Evolutionary conservation across 2,329 filamentous ascomycete genomes (phyloP).

Genomic region (Verticillium alfalfae): DNA sequence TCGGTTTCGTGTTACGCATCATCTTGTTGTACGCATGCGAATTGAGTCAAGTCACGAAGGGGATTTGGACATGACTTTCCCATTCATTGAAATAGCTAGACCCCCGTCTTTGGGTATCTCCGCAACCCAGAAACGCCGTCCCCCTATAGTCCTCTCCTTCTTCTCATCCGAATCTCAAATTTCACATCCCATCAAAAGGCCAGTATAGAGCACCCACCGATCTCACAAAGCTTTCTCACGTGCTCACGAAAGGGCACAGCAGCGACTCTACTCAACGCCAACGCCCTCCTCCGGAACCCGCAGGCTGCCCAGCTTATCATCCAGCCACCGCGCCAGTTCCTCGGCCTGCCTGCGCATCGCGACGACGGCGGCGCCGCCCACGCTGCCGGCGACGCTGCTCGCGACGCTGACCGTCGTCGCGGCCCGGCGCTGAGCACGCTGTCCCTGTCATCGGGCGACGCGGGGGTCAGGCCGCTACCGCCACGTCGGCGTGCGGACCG

Average conservation of each 20-base stretch:
- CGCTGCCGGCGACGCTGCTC: conserved; percentile 30
- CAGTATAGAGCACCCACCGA: not conserved
- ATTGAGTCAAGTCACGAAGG: too few species aligned
- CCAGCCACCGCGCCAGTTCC: conserved; percentile 54
- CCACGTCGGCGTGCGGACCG: conserved; percentile 10
- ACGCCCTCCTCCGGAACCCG: conserved; percentile 48
- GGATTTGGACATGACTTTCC: too few species aligned
- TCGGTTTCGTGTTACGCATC: not conserved
- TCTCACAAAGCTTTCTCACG: not conserved
- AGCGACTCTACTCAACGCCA: conserved; percentile 20
- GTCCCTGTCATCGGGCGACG: conserved; percentile 36
- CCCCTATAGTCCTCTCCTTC: not conserved
- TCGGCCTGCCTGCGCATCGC: conserved; percentile 51
- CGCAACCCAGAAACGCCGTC: conserved; percentile 2
- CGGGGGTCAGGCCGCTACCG: conserved; percentile 11
- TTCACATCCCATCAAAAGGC: not conserved
- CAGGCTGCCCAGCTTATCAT: conserved; percentile 52
- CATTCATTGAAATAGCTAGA: not conserved
- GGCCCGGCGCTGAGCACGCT: conserved; percentile 40
- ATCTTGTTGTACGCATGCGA: not conserved
- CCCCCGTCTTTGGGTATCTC: conserved; percentile 9
- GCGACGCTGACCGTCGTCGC: conserved; percentile 35
- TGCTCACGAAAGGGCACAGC: not conserved
- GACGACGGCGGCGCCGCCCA: conserved; percentile 39
- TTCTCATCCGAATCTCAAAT: not conserved